Base-by-base conservation (phyloP, 2,329 filamentous ascomycete species). In the Cladosporium sp. region DNA sequence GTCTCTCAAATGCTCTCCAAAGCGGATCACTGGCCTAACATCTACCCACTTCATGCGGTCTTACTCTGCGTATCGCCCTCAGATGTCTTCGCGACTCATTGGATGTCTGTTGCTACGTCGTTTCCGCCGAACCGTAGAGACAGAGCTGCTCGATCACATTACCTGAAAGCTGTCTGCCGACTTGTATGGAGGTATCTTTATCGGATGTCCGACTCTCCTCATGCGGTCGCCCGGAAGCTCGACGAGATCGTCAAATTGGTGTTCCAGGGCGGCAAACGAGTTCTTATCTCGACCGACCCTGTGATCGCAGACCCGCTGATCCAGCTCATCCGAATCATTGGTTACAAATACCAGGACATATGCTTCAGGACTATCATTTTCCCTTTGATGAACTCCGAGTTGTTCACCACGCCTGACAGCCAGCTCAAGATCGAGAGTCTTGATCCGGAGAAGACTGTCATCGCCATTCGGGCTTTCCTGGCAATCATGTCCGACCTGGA, bases 381-480 rank as follows among this genome's bases (percentile, higher is more conserved):
- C 62, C 93, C 92, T 3, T 74, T 98, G 35, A 87, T 98, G 65
- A 95, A 95, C 66, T 89, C 90, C 1, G 92, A 96, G 49, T 75
- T 90, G n/a, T 93, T 96, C 66, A 77, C 81, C 28, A 59, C 59
- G 1, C 56, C 62, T 4, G 66, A 67, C 31, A 88, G 85, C 62
- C 88, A 95, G 42, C 73, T 93, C 40, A 90, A 83, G 65, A 87
- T 96, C 28, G 93, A 97, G 65, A 89, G 95, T 64, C 79, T 98
- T 56, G 93, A 98, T 57, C 93, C 95, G 0, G 95, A 98, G 66
- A 86, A 89, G 62, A 95, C 96, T 73, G 92, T 97, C n/a, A 87
- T 98, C 61, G 93, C 91, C 2, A 98, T 98, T 57, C 83, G 90
- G 57, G 88, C 93, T 3, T 98, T 97, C 66, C 77, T 98, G 28